phyloP scores from a whole-genome alignment of 176 grass and related monocot species.

The Triticum timopheevii region DNA sequence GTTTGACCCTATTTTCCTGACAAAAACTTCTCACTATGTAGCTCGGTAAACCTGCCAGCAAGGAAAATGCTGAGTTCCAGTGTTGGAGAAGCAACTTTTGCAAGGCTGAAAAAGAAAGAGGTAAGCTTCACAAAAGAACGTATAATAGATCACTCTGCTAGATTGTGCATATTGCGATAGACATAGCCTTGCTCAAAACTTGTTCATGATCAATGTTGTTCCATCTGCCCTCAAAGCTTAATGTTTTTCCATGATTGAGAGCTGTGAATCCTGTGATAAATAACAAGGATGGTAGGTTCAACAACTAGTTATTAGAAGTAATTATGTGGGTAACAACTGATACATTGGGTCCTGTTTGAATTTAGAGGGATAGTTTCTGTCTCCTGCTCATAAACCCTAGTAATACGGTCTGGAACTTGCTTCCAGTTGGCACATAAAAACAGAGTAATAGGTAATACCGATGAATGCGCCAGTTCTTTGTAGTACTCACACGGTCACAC shows the following conservation, averaged over 20 bases:
- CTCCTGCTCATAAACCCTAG: background rate
- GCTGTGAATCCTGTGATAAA: background rate
- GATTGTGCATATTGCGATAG: background rate
- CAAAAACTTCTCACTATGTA: constrained; percentile 31
- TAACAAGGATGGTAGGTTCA: background rate
- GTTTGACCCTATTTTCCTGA: constrained; percentile 27
- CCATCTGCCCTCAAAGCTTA: background rate
- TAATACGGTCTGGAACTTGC: background rate
- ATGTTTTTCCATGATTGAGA: background rate
- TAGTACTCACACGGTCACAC: background rate
- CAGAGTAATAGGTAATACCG: background rate
- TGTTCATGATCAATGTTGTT: background rate
- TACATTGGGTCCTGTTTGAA: background rate
- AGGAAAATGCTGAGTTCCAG: constrained; percentile 51
- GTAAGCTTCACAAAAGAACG: constrained; percentile 25
- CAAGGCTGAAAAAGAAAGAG: constrained; percentile 54
- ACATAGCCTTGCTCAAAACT: background rate
- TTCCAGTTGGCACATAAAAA: background rate
- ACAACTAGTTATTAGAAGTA: background rate
- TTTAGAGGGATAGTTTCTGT: background rate
- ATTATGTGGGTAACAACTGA: constrained; percentile 7
- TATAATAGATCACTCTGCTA: background rate
- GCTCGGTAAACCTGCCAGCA: constrained; percentile 63
- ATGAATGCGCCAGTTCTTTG: background rate
- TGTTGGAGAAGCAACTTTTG: constrained; percentile 40